phyloP scores from a whole-genome alignment of 192 early-diverging fungal genomes.

The Entomortierella lignicola region DNA sequence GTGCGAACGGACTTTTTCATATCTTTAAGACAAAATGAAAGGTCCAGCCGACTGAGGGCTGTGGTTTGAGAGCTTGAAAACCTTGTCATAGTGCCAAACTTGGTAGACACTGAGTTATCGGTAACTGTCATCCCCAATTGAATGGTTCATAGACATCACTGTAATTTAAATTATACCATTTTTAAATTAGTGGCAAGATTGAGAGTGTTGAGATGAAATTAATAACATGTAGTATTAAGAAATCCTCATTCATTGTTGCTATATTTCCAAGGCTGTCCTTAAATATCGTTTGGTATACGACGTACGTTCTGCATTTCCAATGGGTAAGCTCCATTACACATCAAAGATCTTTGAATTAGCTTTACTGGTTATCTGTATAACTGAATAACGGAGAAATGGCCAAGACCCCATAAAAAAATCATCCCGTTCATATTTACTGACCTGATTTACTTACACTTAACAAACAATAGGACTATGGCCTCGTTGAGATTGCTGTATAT shows the following conservation, averaged over 20 bases:
- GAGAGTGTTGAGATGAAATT: no score
- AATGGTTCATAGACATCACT: slow-evolving; percentile 48
- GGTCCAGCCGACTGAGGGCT: slow-evolving; percentile 25
- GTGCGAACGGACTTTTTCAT: slow-evolving; percentile 24
- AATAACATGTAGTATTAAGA: slow-evolving; percentile 3
- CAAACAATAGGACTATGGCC: slow-evolving; percentile 18
- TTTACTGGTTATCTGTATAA: slow-evolving; percentile 45
- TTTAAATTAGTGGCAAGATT: no score
- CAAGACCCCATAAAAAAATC: no score
- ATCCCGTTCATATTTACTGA: background rate
- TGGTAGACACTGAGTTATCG: slow-evolving; percentile 27
- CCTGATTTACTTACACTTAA: slow-evolving; percentile 21
- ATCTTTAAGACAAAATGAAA: slow-evolving; percentile 27
- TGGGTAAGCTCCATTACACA: slow-evolving; percentile 35
- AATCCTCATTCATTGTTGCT: slow-evolving; percentile 49
- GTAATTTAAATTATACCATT: background rate
- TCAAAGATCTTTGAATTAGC: slow-evolving; percentile 33
- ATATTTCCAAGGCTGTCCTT: slow-evolving; percentile 48
- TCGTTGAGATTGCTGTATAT: slow-evolving; percentile 8
- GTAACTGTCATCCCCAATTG: slow-evolving; percentile 36
- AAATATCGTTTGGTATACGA: slow-evolving; percentile 32
- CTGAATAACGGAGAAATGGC: background rate
- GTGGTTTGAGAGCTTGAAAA: slow-evolving; percentile 24
- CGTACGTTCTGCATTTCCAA: slow-evolving; percentile 24
- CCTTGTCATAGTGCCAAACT: slow-evolving; percentile 45